Evolutionary conservation across 2,329 filamentous ascomycete genomes (phyloP).

Genomic region (Rutstroemia sp.): DNA sequence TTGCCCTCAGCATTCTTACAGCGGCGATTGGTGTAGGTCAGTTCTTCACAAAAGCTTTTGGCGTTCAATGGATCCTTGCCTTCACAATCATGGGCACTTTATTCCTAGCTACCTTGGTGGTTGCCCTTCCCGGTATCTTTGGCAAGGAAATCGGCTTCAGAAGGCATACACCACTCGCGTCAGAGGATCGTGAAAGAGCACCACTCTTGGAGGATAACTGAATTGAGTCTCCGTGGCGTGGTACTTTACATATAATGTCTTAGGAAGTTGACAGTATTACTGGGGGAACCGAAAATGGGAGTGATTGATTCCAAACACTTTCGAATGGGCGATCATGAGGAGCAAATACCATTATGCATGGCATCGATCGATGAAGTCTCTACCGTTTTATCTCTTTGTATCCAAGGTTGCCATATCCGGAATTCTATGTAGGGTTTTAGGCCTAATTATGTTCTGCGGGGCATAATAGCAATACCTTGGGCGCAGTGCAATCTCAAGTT

Average conservation of each 20-base stretch:
- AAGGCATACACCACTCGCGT: slow-evolving; percentile 36
- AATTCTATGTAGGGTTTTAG: too few relatives aligned
- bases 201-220: slow-evolving; percentile 48
- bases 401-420: too few relatives aligned
- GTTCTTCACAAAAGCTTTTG: slow-evolving; percentile 63
- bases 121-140: slow-evolving; percentile 57
- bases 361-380: too few relatives aligned
- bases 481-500: too few relatives aligned
- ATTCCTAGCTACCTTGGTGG: slow-evolving; percentile 58
- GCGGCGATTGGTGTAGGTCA: slow-evolving; percentile 74
- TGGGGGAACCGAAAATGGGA: too few relatives aligned
- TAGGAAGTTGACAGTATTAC: too few relatives aligned
- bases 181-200: slow-evolving; percentile 45
- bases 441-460: too few relatives aligned
- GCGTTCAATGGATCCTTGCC: slow-evolving; percentile 89
- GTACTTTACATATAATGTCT: neutral
- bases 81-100: slow-evolving; percentile 74
- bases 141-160: slow-evolving; percentile 49
- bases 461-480: too few relatives aligned
- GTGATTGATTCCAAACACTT: neutral
- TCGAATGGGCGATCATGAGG: too few relatives aligned
- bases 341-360: too few relatives aligned
- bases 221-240: neutral
- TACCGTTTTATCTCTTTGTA: too few relatives aligned
- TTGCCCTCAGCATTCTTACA: slow-evolving; percentile 65